Conservation (phyloP, 2,329 filamentous ascomycete species). For the Blastomyces silverae region DNA sequence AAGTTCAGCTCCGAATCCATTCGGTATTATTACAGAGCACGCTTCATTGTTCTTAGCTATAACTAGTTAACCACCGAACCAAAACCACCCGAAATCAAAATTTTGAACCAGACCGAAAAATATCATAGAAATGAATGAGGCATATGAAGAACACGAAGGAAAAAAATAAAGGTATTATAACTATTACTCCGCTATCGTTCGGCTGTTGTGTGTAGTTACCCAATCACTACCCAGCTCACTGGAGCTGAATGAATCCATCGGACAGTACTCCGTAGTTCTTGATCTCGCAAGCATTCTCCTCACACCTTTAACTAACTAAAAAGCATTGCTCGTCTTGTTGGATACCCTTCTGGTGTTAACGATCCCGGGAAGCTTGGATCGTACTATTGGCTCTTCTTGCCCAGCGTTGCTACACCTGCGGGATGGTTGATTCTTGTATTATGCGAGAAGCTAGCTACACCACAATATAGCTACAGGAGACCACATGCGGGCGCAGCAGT, state of each 20-base stretch:
- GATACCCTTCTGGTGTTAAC: constrained; percentile 39
- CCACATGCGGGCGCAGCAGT: too few relatives aligned
- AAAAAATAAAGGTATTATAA: neutral
- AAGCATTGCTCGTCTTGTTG: constrained; percentile 16
- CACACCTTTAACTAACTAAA: neutral
- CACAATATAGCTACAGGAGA: too few relatives aligned
- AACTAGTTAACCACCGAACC: neutral
- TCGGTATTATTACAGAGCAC: neutral
- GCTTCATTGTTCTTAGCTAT: neutral
- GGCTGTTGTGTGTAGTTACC: too few relatives aligned
- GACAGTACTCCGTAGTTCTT: too few relatives aligned
- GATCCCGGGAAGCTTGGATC: constrained; percentile 41
- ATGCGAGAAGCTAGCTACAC: too few relatives aligned
- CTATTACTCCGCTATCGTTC: too few relatives aligned
- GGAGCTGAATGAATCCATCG: too few relatives aligned
- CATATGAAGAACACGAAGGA: neutral
- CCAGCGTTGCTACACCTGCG: constrained; percentile 40
- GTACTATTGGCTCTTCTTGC: constrained; percentile 39
- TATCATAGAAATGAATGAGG: neutral
- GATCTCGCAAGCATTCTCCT: neutral
- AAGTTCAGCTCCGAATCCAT: neutral
- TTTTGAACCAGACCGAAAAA: neutral
- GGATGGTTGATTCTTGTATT: too few relatives aligned
- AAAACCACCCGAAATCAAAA: constrained; percentile 1
- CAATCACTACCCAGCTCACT: neutral